These are phyloP conservation scores for Periconia sp. DNA, from an alignment of 2,329 filamentous ascomycete species.

Conservation along the genomic window DNA sequence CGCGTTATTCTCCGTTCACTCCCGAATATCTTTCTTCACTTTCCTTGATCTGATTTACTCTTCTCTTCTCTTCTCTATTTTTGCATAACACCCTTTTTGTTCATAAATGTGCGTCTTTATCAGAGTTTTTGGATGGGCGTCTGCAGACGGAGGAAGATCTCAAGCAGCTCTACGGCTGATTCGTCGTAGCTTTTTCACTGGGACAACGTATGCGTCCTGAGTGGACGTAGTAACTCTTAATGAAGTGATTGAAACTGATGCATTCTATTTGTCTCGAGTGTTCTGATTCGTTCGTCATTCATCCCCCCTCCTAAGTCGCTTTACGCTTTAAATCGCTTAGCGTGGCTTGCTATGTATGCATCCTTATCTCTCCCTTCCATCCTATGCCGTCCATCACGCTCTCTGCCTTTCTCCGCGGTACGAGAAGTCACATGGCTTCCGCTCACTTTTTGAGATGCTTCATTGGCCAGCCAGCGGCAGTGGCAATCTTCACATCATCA, in stretches of 20 bases:
- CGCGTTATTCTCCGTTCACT: background rate
- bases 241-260: slow-evolving; percentile 3
- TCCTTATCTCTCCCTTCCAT: slow-evolving; percentile 1
- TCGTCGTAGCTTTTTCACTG: background rate
- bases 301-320: too few species aligned
- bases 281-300: background rate
- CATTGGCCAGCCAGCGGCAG: background rate
- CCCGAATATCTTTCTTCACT: slow-evolving; percentile 6
- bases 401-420: slow-evolving; percentile 7
- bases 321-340: background rate
- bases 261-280: background rate
- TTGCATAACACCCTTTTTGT: slow-evolving; percentile 4
- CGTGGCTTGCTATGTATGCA: slow-evolving; percentile 1
- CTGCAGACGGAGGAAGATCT: slow-evolving; percentile 7
- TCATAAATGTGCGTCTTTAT: background rate
- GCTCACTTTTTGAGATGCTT: background rate
- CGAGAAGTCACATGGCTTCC: slow-evolving; percentile 4
- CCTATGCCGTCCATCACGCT: background rate
- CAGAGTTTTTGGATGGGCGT: slow-evolving; percentile 1
- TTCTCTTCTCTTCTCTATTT: slow-evolving; percentile 7
- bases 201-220: background rate
- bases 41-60: slow-evolving; percentile 5
- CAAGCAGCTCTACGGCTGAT: background rate
- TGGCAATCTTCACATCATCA: background rate
- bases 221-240: slow-evolving; percentile 8